Conservation (phyloP, 164 flowering plant genomes). For the Macadamia tetraphylla region DNA sequence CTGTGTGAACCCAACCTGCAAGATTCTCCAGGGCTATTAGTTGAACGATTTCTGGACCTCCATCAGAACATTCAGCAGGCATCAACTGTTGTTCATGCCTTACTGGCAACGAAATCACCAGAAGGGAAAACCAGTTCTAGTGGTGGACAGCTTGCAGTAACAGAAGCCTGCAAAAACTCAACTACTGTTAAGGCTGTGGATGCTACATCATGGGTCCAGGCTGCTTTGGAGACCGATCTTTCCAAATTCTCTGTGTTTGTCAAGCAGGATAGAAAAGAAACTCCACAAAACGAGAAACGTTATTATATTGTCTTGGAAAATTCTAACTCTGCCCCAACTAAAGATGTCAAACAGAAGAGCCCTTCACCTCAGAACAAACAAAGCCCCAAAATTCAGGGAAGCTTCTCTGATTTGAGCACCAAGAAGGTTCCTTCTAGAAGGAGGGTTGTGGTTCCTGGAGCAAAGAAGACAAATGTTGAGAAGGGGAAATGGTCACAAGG, state of each 20-base stretch:
- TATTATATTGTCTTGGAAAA: constrained; percentile 36
- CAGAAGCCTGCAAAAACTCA: constrained; percentile 17
- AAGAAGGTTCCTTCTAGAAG: constrained; percentile 15
- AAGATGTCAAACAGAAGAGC: constrained; percentile 9
- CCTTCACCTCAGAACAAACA: constrained; percentile 22
- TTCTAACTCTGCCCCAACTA: constrained; percentile 6
- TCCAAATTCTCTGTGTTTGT: constrained; percentile 37
- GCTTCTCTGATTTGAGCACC: constrained; percentile 7
- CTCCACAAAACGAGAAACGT: constrained; percentile 13
- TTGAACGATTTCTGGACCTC: constrained; percentile 45
- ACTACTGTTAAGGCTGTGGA: constrained; percentile 16
- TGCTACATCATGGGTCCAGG: constrained; percentile 51
- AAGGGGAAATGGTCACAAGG: constrained; percentile 24
- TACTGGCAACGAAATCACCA: constrained; percentile 19
- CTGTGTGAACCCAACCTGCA: constrained; percentile 34
- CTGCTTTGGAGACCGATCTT: constrained; percentile 49
- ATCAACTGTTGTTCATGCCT: constrained; percentile 22
- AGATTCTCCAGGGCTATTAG: constrained; percentile 27
- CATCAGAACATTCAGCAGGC: constrained; percentile 35
- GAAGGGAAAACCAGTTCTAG: constrained; percentile 7
- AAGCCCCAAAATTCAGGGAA: constrained; percentile 15
- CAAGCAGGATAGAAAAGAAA: constrained; percentile 23
- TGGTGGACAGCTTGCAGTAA: constrained; percentile 11
- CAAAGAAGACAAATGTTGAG: constrained; percentile 19
- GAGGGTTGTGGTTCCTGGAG: constrained; percentile 10